Conservation (phyloP, 768 basidiomycete genomes). For the Galerina marginata region DNA sequence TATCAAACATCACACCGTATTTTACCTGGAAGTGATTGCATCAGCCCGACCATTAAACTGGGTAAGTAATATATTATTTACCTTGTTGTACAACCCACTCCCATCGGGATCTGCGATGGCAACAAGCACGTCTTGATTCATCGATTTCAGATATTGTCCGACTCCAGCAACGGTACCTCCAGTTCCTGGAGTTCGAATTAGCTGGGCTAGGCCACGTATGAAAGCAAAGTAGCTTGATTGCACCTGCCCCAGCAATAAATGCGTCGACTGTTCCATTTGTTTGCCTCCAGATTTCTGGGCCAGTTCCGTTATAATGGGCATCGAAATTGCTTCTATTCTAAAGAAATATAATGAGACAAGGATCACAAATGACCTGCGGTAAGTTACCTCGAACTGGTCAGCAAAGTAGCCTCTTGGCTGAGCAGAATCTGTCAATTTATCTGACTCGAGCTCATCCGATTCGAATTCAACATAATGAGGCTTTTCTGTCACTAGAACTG, state of each 20-base stretch:
- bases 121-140: slow-evolving; percentile 67
- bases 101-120: slow-evolving; percentile 92
- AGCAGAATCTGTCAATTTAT: not conserved
- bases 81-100: slow-evolving; percentile 95
- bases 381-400: slow-evolving; percentile 85
- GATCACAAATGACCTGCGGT: not conserved
- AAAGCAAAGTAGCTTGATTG: not conserved
- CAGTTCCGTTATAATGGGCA: slow-evolving; percentile 89
- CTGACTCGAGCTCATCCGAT: slow-evolving; percentile 35
- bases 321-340: slow-evolving; percentile 89
- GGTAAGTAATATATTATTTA: slow-evolving; percentile 25
- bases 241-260: slow-evolving; percentile 91
- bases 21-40: slow-evolving; percentile 58
- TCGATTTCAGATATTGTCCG: slow-evolving; percentile 79
- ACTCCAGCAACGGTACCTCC: slow-evolving; percentile 93
- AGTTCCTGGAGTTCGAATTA: slow-evolving; percentile 62
- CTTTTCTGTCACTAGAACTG: slow-evolving; percentile 59
- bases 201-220: not conserved
- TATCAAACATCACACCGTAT: slow-evolving; percentile 93
- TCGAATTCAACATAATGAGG: slow-evolving; percentile 48
- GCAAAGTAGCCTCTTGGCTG: slow-evolving; percentile 89
- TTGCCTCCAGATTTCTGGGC: slow-evolving; percentile 95
- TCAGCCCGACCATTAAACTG: not conserved
- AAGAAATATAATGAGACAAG: not conserved
- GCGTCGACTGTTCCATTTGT: slow-evolving; percentile 82